Conservation (phyloP, 768 basidiomycete species). For the Pleurotus giganteus region DNA sequence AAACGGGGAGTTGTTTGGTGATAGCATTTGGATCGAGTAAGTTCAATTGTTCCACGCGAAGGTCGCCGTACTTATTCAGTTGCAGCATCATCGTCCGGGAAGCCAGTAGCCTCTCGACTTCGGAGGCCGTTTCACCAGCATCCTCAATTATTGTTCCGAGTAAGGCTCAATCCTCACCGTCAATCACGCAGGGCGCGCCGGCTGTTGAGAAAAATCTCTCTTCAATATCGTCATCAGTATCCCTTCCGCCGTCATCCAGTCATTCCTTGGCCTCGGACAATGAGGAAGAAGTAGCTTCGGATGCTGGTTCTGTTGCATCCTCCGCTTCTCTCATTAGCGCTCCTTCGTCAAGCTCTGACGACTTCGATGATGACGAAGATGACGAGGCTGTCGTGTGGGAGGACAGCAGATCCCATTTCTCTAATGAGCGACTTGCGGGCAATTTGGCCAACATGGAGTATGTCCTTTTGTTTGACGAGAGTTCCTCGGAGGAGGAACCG, state of each 20-base stretch:
- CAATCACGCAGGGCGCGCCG: slow-evolving; percentile 4
- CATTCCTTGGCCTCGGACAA: background rate
- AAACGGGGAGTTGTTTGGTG: slow-evolving; percentile 60
- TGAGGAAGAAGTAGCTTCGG: slow-evolving; percentile 13
- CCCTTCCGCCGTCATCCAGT: background rate
- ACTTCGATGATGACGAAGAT: slow-evolving; percentile 36
- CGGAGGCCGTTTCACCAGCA: slow-evolving; percentile 52
- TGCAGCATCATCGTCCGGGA: slow-evolving; percentile 68
- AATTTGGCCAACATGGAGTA: slow-evolving; percentile 47
- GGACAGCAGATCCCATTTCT: slow-evolving; percentile 46
- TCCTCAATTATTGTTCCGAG: slow-evolving; percentile 55
- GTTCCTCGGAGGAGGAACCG: slow-evolving; percentile 51
- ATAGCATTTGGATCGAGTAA: slow-evolving; percentile 80
- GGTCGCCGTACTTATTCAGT: slow-evolving; percentile 5
- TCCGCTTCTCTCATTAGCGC: slow-evolving; percentile 42
- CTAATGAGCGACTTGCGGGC: slow-evolving; percentile 22
- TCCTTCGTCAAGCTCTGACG: slow-evolving; percentile 36
- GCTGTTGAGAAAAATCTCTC: background rate
- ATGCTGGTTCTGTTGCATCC: slow-evolving; percentile 13
- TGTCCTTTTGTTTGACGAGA: slow-evolving; percentile 71
- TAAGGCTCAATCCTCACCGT: slow-evolving; percentile 48
- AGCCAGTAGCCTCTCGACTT: slow-evolving; percentile 28
- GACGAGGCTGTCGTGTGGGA: slow-evolving; percentile 53
- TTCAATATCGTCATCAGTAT: background rate
- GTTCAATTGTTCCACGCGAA: slow-evolving; percentile 21